Evolutionary conservation across 495 filamentous ascomycete species (phyloP), one percentile per base, ranked within the genome.

Genomic region (Friedmanniomyces simplex): DNA sequence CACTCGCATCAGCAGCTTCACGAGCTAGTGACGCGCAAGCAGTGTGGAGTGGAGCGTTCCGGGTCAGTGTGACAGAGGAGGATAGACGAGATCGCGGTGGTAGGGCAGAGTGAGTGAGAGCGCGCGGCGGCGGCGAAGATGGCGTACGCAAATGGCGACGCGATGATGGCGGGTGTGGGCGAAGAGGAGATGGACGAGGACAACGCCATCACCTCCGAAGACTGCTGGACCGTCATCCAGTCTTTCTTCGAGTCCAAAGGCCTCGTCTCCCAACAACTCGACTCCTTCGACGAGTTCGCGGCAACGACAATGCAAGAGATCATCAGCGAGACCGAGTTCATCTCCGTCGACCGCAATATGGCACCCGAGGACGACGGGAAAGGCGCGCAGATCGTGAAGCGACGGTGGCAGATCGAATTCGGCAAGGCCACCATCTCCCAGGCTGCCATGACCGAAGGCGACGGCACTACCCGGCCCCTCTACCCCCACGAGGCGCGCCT

Each of bases 271-370:
- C 94, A 97, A 69, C 93, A 99, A 74, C 80, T 97, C 57, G 91
- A 97, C 69, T 99, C 93, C 1, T 99, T 95, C 76, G 87, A 99
- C 74, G 90, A 96, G 67, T 99, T 99, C 67, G 86, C 91, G 48
- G 80, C 81, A 34, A 88, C 85, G 2, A 96, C 93, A 0, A 91
- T 97, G 74, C 88, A 95, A 62, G 87, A 95, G 59, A 79, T 97
- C 53, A 83, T 97, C 25, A 82, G 86, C 54, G 93, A 97, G 68
- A 90, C 95, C 66, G 85, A 85, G 34, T 79, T 85, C 57, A 82
- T 97, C 48, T 89, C 85, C 21, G 80, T 97, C 56, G 94, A 97
- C 62, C 88, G 95, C 67, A 87, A 88, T 51, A 79, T 87, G 39
- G 86, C 90, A 0, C 82, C 77, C 26, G 76, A 78, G 64, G 86